Percentiles rank a stretch among this genome's conserved stretches.
Evolutionary conservation across 2,329 filamentous ascomycete genomes (phyloP).

Genomic region (Reticulascus tulasneorum): DNA sequence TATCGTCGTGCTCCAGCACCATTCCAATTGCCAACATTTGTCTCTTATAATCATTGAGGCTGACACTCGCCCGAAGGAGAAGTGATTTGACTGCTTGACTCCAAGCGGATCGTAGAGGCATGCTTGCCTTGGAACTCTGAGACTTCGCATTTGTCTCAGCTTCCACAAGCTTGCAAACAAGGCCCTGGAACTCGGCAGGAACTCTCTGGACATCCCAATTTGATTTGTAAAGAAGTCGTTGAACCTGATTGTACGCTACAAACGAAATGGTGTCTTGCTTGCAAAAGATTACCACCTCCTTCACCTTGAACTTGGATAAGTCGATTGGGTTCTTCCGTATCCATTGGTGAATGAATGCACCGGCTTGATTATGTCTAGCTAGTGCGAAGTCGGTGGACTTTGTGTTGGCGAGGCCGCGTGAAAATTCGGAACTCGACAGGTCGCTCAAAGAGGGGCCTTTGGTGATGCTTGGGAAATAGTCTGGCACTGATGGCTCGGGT

Average conservation of each 20-base stretch:
- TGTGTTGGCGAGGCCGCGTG: constrained; percentile 26
- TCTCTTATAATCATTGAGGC: too few species aligned
- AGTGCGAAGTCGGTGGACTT: constrained; percentile 28
- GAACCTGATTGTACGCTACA: constrained; percentile 22
- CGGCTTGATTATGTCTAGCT: constrained; percentile 30
- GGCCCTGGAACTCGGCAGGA: constrained; percentile 4
- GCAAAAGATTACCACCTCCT: constrained; percentile 22
- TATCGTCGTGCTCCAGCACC: too few species aligned
- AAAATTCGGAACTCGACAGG: constrained; percentile 27
- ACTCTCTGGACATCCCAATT: constrained; percentile 21
- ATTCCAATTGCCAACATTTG: too few species aligned
- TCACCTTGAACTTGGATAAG: constrained; percentile 14
- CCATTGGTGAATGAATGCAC: constrained; percentile 25
- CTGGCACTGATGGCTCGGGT: constrained; percentile 24
- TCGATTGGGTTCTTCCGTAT: constrained; percentile 27
- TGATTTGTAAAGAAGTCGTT: constrained; percentile 23
- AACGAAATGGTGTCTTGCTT: constrained; percentile 18
- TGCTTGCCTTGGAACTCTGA: too few species aligned
- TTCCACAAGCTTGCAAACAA: too few species aligned
- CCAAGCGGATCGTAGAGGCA: too few species aligned
- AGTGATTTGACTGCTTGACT: too few species aligned
- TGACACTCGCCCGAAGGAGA: too few species aligned
- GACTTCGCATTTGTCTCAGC: too few species aligned
- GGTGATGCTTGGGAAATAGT: constrained; percentile 31
- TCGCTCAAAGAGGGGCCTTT: constrained; percentile 24